Evolutionary conservation across 306 rosid genomes (phyloP).

Genomic region (Cicer yamashitae): DNA sequence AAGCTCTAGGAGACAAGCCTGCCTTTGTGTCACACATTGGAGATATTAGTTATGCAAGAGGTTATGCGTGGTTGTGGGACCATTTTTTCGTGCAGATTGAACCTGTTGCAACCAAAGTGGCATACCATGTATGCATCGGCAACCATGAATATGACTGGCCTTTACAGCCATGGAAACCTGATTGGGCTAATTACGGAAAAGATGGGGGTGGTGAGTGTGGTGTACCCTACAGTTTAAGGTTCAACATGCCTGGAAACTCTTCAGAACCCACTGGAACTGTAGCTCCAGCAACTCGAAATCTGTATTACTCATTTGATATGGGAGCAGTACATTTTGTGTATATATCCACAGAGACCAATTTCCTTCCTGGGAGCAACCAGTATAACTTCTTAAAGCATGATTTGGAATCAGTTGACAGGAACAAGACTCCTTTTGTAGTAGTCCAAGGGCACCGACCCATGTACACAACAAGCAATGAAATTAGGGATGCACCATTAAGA

Average conservation of each 20-base stretch:
- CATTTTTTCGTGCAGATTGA: slow-evolving; percentile 78
- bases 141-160: slow-evolving; percentile 95
- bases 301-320: slow-evolving; percentile 83
- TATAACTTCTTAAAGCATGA: slow-evolving; percentile 76
- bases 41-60: slow-evolving; percentile 94
- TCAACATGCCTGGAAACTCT: slow-evolving; percentile 94
- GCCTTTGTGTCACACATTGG: slow-evolving; percentile 92
- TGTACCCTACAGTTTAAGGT: slow-evolving; percentile 85
- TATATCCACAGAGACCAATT: slow-evolving; percentile 89
- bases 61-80: slow-evolving; percentile 92
- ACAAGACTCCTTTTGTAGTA: slow-evolving; percentile 74
- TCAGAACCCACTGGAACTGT: slow-evolving; percentile 74
- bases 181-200: slow-evolving; percentile 77
- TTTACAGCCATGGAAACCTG: slow-evolving; percentile 82
- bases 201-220: slow-evolving; percentile 99
- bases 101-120: slow-evolving; percentile 72
- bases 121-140: slow-evolving; percentile 94
- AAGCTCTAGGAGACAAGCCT: slow-evolving; percentile 82
- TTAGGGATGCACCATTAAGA: slow-evolving; percentile 66
- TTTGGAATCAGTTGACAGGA: slow-evolving; percentile 75
- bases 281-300: slow-evolving; percentile 73
- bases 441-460: slow-evolving; percentile 93
- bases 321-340: slow-evolving; percentile 87
- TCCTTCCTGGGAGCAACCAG: slow-evolving; percentile 75
- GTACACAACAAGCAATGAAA: slow-evolving; percentile 86